Base-by-base conservation (phyloP, 345 rosid species). In the Limnanthes douglasii region DNA sequence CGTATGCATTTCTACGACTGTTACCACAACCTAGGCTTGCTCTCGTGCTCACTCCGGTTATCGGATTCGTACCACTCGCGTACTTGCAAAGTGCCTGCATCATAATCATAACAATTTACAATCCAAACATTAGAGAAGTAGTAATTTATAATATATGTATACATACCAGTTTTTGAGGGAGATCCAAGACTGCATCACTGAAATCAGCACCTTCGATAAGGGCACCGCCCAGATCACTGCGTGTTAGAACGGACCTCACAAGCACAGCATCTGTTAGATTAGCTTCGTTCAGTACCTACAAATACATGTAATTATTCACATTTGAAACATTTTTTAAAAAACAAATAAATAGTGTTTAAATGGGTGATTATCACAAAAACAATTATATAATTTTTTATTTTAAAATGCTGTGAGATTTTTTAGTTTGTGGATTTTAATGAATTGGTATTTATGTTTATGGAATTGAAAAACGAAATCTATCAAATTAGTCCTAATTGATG, bases 181-280 rank as follows among this genome's bases (percentile, higher is more conserved):
- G 95, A 52, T 79, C 97, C 21, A 88, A 29, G 39, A 88, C 95
- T 33, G 95, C 93, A 50, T 88, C 97, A 54, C 95, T 83, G 62
- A 79, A 88, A 57, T 88, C 95, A 17, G 97, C 97, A 26, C 97
- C 97, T 56, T 74, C 84, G 33, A 88, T 76, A 6, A 51, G 41
- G 21, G 96, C 96, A 54, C 92, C 86, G 11, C 93, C 95, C 8
- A 88, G 90, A 51, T 88, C 97, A 50, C 90, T 88, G 11, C 97
- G 80, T 8, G 95, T 88, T 27, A 83, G 71, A 18, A 83, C 97
- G 0, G 95, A 48, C 41, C 95, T 68, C 18, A 60, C 92, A 1
- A 79, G 79, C 31, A 88, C 74, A 0, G 95, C 97, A 43, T 88
- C 70, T 11, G 84, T 79, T 6, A 83, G 67, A 60, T 83, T 79